Conservation (phyloP, 2,329 filamentous ascomycete genomes). For the Chrysoporthe cubensis region DNA sequence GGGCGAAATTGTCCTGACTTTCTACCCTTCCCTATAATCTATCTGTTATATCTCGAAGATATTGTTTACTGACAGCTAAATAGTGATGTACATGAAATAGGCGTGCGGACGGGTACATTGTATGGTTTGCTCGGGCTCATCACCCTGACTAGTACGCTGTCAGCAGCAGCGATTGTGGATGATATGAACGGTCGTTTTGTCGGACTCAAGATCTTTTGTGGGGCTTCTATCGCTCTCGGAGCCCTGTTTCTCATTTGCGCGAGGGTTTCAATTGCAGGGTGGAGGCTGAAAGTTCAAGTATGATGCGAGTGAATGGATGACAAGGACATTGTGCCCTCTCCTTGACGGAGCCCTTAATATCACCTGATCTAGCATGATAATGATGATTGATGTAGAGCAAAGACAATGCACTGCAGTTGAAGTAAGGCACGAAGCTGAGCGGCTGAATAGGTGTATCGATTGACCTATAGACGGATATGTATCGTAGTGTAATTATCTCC, state of each 20-base stretch:
- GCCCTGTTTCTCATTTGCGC: constrained; percentile 7
- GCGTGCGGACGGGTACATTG: constrained; percentile 48
- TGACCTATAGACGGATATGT: not conserved
- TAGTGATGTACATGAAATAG: constrained; percentile 55
- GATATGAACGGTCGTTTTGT: constrained; percentile 15
- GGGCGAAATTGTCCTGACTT: not conserved
- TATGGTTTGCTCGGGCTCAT: constrained; percentile 60
- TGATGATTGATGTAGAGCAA: too few species aligned
- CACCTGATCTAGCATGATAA: not conserved
- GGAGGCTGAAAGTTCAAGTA: not conserved
- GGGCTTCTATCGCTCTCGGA: constrained; percentile 11
- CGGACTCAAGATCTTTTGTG: constrained; percentile 28
- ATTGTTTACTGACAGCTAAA: not conserved
- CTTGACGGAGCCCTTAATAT: not conserved
- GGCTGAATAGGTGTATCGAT: not conserved
- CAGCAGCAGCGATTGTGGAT: constrained; percentile 49
- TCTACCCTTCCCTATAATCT: not conserved
- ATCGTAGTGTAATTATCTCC: not conserved
- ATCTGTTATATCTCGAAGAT: not conserved
- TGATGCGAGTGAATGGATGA: not conserved
- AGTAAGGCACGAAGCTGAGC: not conserved
- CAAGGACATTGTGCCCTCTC: not conserved
- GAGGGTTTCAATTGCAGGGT: constrained; percentile 8
- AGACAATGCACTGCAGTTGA: too few species aligned
- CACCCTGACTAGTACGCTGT: constrained; percentile 61